Base-by-base conservation (phyloP, 352 stramenopile genomes). In the Phytophthora colocasiae region DNA sequence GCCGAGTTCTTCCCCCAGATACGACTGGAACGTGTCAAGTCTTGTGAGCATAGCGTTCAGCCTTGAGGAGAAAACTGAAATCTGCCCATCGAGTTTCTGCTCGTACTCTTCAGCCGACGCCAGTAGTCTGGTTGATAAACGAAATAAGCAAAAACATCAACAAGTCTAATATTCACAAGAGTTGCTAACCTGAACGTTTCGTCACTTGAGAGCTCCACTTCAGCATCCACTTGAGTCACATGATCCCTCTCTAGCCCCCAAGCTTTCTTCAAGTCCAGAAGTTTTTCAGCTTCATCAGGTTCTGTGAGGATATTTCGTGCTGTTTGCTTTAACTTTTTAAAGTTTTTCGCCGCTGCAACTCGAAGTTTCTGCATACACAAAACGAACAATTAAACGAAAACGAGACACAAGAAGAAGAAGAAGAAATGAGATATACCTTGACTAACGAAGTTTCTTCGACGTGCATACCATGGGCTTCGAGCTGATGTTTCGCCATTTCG, bases 401-500 rank as follows among this genome's bases (percentile, higher is more conserved):
- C 2, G 22, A 22, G 22, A 17, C 9, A 26, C 3, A 46, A 7
- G 17, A 17, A 54, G 22, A 39, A 54, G 22, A 39, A 15, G 14
- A 14, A 10, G 6, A 7, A 46, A 34, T 14, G 3, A 31, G 17
- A 38, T 22, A 1, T 52, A 90, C 81, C 65, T 85, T 69, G 8
- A 73, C 61, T 5, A 91, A 50, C 6, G 81, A 81, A 1, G 61
- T 61, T 15, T 81, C 68, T 24, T 79, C 60, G 10, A 85, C 75
- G 17, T 55, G 66, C 68, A 89, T 76, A 10, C 80, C 78, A 14
- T 71, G 84, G 2, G 73, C 53, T 48, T 87, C 75, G 32, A 90
- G 68, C 56, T 87, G 79, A 4, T 75, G 72, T 41, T 87, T 89
- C 8, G 80, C 83, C 12, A 89, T 56, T 7, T 84, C 76, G 0